Evolutionary conservation across 164 flowering plant genomes (phyloP), one percentile per base, ranked within the genome.

Genomic region (Tetrastigma voinierianum): DNA sequence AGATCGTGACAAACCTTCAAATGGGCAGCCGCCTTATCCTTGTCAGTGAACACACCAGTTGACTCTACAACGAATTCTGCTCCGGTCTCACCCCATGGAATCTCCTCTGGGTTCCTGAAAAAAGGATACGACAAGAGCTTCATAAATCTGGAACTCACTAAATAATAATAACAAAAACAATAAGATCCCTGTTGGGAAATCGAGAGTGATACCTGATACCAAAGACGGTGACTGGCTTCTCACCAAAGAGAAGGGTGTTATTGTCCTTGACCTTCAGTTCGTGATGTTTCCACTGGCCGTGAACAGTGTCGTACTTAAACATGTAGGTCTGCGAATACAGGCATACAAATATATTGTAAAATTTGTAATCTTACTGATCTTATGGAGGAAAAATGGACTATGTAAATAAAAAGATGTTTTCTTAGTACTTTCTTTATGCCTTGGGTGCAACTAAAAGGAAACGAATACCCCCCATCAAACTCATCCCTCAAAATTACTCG

Each of bases 291-390:
- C 94, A 90, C 51, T 77, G 88, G 17, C 98, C 98, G 46, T 92
- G 94, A 59, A 86, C 93, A 73, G 74, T 82, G 69, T 92, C 98
- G 64, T 92, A 93, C 80, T 90, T 90, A 70, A 93, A 93, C 98
- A 93, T 93, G 70, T 92, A 90, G 47, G 87, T 85, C 98, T 92
- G 73, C 78, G 63, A 49, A 68, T 8, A 18, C 15, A 48, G n/a
- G 9, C 47, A n/a, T 66, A 57, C 64, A 52, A 10, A 7, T 43
- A 10, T 46, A 21, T 54, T 44, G 46, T 15, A 20, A 4, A 12
- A 15, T 21, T 32, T 32, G 40, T 32, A 32, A 32, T 32, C 40
- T 7, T 32, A 32, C 6, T 32, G 40, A 32, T 32, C 40, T 32
- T 4, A 32, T 32, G 40, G 40, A 4, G 6, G 40, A 32, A 32